Evolutionary conservation across 345 rosid genomes (phyloP).

Genomic region (Linum trigynum): DNA sequence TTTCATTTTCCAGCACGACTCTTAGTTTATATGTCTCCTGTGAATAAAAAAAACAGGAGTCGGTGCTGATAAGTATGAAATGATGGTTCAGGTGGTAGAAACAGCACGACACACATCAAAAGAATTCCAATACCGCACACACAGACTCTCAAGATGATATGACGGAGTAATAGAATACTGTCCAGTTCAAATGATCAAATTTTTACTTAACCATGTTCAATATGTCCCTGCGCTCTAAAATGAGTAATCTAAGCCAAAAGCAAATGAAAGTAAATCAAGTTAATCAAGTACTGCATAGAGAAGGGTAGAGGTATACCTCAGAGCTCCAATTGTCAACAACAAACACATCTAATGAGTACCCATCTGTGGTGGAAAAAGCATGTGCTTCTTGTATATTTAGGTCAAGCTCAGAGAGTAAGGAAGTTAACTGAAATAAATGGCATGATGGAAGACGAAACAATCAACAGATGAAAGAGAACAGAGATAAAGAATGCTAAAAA

Average conservation of each 20-base stretch:
- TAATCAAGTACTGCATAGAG: background rate
- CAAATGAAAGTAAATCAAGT: background rate
- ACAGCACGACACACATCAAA: no score
- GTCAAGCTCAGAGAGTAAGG: background rate
- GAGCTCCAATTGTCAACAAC: background rate
- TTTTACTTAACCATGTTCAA: background rate
- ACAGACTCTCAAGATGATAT: background rate
- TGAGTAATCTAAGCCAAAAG: background rate
- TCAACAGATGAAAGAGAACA: constrained; percentile 10
- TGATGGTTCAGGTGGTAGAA: background rate
- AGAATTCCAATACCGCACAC: background rate
- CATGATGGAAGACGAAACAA: background rate
- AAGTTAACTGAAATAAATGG: background rate
- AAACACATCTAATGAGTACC: constrained; percentile 3
- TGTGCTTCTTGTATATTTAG: constrained; percentile 6
- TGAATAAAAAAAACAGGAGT: background rate
- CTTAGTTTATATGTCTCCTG: background rate
- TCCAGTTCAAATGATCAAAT: background rate
- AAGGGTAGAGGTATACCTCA: background rate
- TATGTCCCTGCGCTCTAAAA: background rate
- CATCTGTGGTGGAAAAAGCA: constrained; percentile 1
- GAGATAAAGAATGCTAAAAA: constrained; percentile 5
- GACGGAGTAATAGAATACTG: background rate
- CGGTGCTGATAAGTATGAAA: background rate
- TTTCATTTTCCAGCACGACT: background rate